Conservation (phyloP, 805 yeast species). For the Scheffersomyces coipomensis region DNA sequence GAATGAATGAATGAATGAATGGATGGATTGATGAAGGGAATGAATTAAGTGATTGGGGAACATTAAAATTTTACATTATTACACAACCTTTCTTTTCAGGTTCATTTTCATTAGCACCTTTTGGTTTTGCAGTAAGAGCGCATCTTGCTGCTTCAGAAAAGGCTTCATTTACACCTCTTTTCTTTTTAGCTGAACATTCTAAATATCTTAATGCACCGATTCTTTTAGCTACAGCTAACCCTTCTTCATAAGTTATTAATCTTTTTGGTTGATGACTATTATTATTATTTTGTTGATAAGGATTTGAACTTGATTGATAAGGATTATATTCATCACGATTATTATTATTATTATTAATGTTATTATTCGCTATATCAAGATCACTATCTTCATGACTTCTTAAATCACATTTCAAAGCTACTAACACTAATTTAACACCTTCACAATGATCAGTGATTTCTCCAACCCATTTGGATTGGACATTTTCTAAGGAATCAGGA, state of each 20-base stretch:
- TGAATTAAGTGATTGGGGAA: too few species aligned
- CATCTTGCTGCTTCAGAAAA: slow-evolving; percentile 98
- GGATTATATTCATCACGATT: slow-evolving; percentile 32
- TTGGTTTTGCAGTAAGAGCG: slow-evolving; percentile 86
- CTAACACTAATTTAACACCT: slow-evolving; percentile 90
- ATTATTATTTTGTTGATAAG: slow-evolving; percentile 37
- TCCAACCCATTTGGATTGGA: slow-evolving; percentile 94
- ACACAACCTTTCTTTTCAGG: slow-evolving; percentile 40
- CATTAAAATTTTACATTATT: slow-evolving; percentile 24
- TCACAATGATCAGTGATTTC: slow-evolving; percentile 97
- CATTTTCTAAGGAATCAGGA: slow-evolving; percentile 90
- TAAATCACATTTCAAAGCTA: slow-evolving; percentile 92
- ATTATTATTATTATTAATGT: slow-evolving; percentile 16
- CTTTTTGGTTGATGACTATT: slow-evolving; percentile 36
- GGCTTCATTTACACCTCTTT: slow-evolving; percentile 98
- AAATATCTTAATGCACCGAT: slow-evolving; percentile 93
- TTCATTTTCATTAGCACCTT: slow-evolving; percentile 58
- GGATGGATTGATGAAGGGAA: too few species aligned
- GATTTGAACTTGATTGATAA: slow-evolving; percentile 27
- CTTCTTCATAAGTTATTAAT: slow-evolving; percentile 87
- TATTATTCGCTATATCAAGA: slow-evolving; percentile 30
- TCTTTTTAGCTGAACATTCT: slow-evolving; percentile 95
- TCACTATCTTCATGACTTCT: slow-evolving; percentile 60
- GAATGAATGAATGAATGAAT: too few species aligned
- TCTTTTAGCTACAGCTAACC: slow-evolving; percentile 85